Base-by-base conservation (phyloP, 2,329 filamentous ascomycete genomes). In the Aspergillus cejpii region DNA sequence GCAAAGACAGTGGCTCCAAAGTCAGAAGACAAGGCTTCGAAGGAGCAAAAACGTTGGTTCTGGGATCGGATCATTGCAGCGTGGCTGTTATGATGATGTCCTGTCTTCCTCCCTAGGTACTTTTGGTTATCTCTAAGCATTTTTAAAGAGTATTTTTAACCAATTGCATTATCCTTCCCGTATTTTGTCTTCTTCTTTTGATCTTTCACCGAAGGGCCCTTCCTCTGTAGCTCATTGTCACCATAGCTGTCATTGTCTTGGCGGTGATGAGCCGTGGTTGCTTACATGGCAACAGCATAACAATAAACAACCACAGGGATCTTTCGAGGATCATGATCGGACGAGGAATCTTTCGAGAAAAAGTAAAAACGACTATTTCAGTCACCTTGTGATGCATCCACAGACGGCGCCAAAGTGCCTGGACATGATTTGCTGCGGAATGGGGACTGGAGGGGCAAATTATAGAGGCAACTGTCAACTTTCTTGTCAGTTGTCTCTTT, bases 1-100 rank as follows among this genome's bases (percentile, higher is more conserved):
- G 74, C 77, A 34, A n/a, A 37, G 20, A n/a, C 27, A 19, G 34
- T 27, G 33, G 14, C 26, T 19, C 15, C 43, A 20, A 39, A 23
- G 14, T 23, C 21, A 12, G 39, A 37, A 14, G 29, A 15, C 6
- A 10, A 27, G 11, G 34, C 28, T 6, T 43, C 33, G 41, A 33
- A 28, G 36, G 34, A 19, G 17, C 28, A 31, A 8, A n/a, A 34
- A 8, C 15, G 17, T 5, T 34, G 31, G 15, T 12, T 34, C 3
- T 34, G 31, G 31, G 11, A 43, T 24, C 31, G 39, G 26, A 15
- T 37, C 21, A 44, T 47, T 27, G 33, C 40, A 6, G 36, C 46
- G 20, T 50, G 48, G 48, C 28, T 47, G 38, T 31, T 50, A 23
- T 50, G 36, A 45, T 27, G 8, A 20, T 15, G 36, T 17, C 20